Conservation (phyloP, 1,139 yeast genomes). For the Blastobotrys niveus region DNA sequence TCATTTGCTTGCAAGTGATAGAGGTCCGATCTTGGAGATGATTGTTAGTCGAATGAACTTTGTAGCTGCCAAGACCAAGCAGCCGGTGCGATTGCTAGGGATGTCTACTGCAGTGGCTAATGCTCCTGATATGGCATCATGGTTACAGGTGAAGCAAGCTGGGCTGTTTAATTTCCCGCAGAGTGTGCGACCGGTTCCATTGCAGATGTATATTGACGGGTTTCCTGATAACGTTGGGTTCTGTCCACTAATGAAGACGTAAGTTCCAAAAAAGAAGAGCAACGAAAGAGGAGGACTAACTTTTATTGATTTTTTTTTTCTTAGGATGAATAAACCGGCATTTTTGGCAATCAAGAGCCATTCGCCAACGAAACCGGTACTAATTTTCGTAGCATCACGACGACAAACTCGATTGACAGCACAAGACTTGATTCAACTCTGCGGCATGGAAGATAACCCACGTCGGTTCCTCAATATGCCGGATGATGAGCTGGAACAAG, state of each 20-base stretch:
- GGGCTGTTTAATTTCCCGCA: constrained; percentile 92
- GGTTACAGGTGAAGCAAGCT: constrained; percentile 90
- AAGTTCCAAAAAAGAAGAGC: background rate
- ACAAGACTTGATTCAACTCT: constrained; percentile 80
- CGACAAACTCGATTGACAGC: constrained; percentile 96
- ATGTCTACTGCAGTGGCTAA: constrained; percentile 98
- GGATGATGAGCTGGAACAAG: constrained; percentile 66
- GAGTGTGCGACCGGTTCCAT: constrained; percentile 95
- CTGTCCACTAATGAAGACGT: constrained; percentile 94
- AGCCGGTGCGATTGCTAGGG: constrained; percentile 77
- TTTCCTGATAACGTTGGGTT: constrained; percentile 92
- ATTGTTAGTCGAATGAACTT: constrained; percentile 98
- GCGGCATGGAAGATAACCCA: constrained; percentile 94
- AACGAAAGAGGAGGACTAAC: constrained; percentile 9
- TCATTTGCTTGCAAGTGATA: constrained; percentile 91
- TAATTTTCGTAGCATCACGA: constrained; percentile 94
- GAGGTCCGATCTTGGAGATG: constrained; percentile 98
- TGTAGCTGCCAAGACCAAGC: constrained; percentile 68
- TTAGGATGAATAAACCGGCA: constrained; percentile 97
- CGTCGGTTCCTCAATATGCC: constrained; percentile 74
- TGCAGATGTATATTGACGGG: constrained; percentile 97
- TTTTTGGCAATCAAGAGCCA: constrained; percentile 95
- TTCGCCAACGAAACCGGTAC: constrained; percentile 86
- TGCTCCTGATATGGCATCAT: constrained; percentile 96
- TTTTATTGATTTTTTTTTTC: too few species aligned